Evolutionary conservation across 148 eudicot genomes (phyloP).

Genomic region (Salicornia ramosissima): DNA sequence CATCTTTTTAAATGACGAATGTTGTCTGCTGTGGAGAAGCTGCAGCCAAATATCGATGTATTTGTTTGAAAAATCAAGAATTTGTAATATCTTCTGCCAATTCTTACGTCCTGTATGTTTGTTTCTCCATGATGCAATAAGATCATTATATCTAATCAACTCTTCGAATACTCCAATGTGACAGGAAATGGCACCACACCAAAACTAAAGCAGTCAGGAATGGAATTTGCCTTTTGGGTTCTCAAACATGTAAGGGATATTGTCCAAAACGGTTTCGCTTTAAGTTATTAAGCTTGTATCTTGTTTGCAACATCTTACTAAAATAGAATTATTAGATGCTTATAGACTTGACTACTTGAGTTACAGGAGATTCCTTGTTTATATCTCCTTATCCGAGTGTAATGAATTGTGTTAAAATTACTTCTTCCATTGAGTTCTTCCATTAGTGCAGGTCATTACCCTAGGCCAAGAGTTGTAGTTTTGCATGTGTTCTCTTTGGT

Average conservation of each 20-base stretch:
- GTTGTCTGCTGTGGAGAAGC: background rate
- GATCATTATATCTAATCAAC: background rate
- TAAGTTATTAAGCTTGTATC: background rate
- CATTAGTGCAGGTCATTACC: background rate
- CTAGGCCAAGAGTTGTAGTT: background rate
- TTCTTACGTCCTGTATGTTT: background rate
- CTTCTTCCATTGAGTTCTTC: background rate
- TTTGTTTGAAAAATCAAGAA: background rate
- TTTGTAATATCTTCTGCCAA: background rate
- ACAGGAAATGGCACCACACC: slow-evolving; percentile 82
- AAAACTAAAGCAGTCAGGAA: slow-evolving; percentile 88
- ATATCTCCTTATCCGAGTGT: background rate
- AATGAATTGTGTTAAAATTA: background rate
- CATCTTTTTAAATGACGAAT: background rate
- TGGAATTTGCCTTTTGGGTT: slow-evolving; percentile 99
- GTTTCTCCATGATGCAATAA: slow-evolving; percentile 7
- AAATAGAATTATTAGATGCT: background rate
- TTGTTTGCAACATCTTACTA: slow-evolving; percentile 2
- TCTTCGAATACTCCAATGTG: slow-evolving; percentile 20
- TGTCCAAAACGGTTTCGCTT: background rate
- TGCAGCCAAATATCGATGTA: background rate
- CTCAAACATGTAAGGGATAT: slow-evolving; percentile 81
- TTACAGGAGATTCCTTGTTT: background rate
- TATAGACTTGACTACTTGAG: background rate
- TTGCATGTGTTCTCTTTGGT: background rate